Evolutionary conservation across 805 yeast genomes (phyloP).

Genomic region (Kockiozyma suomiensis): DNA sequence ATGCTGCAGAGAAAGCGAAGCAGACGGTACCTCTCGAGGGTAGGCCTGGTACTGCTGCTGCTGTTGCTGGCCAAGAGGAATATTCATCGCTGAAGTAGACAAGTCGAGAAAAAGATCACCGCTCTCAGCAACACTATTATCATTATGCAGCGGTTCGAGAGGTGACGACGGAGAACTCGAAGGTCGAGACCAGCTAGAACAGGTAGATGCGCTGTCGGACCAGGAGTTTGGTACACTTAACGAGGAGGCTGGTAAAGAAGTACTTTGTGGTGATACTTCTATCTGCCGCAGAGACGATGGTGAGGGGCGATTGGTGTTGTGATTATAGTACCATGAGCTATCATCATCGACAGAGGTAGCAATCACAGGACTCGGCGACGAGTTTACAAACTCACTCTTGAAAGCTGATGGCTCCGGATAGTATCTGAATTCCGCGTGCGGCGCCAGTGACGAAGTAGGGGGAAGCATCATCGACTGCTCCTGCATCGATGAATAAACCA

Average conservation of each 20-base stretch:
- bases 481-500: not conserved
- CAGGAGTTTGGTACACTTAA: not conserved
- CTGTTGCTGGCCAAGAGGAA: not conserved
- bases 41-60: not conserved
- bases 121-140: not conserved
- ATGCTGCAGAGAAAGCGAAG: no score
- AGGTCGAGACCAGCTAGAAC: conserved; percentile 8
- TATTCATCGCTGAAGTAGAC: not conserved
- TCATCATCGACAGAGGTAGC: not conserved
- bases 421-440: not conserved
- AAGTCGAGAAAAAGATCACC: not conserved
- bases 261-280: not conserved
- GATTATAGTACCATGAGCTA: not conserved
- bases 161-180: conserved; percentile 8
- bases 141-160: not conserved
- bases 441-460: not conserved
- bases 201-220: conserved; percentile 9
- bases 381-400: not conserved
- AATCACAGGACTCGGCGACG: not conserved
- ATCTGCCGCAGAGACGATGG: not conserved
- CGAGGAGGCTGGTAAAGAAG: not conserved
- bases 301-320: not conserved
- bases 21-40: not conserved
- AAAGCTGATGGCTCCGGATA: not conserved
- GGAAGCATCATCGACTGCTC: not conserved